phyloP scores from a whole-genome alignment of 202 grass and related monocot genomes.

The Digitaria exilis region DNA sequence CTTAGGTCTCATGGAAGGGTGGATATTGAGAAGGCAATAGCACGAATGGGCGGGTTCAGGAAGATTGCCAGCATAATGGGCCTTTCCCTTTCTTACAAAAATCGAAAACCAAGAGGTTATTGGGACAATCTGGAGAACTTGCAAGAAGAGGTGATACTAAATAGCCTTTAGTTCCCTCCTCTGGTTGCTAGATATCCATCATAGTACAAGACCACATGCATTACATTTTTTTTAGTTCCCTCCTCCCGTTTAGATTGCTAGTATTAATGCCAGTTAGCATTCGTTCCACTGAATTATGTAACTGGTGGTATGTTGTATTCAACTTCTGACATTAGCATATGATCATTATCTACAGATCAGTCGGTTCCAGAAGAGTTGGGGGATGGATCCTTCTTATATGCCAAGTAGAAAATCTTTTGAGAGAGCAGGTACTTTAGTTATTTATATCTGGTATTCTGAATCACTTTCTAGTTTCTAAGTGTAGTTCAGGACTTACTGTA shows the following conservation, averaged over 20 bases:
- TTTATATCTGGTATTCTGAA: background rate
- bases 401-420: constrained; percentile 92
- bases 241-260: background rate
- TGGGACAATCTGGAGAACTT: constrained; percentile 99
- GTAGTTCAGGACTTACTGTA: background rate
- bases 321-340: constrained; percentile 33
- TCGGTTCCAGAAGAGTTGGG: constrained; percentile 90
- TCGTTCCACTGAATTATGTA: background rate
- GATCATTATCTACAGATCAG: constrained; percentile 54
- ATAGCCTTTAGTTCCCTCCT: background rate
- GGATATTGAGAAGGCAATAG: constrained; percentile 99
- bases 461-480: background rate
- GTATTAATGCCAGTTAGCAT: background rate
- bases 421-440: constrained; percentile 68
- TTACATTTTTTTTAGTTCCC: background rate
- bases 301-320: background rate
- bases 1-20: constrained; percentile 79
- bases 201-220: background rate
- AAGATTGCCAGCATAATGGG: constrained; percentile 82
- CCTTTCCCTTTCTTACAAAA: constrained; percentile 84
- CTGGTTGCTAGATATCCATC: background rate
- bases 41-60: constrained; percentile 90
- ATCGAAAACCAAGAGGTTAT: constrained; percentile 90
- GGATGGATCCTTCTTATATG: constrained; percentile 91
- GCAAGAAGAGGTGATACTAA: constrained; percentile 76